Percentiles rank a stretch among this genome's conserved stretches.
Conservation (phyloP, 441 rosid species). For the Pelargonium myrrhifolium region DNA sequence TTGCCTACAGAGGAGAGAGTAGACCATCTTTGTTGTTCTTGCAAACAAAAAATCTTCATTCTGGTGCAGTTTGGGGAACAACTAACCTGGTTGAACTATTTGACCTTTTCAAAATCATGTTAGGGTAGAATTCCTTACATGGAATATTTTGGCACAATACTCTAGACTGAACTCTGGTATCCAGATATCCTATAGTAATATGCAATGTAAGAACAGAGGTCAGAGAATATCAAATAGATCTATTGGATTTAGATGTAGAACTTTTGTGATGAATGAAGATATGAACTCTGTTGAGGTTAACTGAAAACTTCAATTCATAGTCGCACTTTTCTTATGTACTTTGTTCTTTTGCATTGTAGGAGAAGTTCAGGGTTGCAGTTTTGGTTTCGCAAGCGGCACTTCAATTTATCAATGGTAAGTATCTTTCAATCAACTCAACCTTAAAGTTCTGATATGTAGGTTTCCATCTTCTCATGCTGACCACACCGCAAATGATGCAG, state of each 20-base stretch:
- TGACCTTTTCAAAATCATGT: not conserved
- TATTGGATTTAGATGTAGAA: not conserved
- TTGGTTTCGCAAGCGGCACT: slow-evolving; percentile 92
- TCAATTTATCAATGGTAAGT: slow-evolving; percentile 66
- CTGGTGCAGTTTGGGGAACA: too few species aligned
- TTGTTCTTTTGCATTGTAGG: slow-evolving; percentile 33
- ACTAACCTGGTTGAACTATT: not conserved
- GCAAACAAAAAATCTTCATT: too few species aligned
- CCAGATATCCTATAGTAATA: not conserved
- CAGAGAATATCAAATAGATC: too few species aligned
- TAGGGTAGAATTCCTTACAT: too few species aligned
- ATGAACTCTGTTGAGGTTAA: not conserved
- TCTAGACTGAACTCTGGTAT: not conserved
- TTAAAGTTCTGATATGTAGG: slow-evolving; percentile 2
- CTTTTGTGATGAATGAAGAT: not conserved
- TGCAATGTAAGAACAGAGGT: too few species aligned
- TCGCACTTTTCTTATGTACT: slow-evolving; percentile 7
- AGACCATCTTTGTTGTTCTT: too few species aligned
- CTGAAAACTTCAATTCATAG: not conserved
- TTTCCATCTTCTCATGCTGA: slow-evolving; percentile 21
- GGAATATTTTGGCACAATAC: too few species aligned
- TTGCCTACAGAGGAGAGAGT: too few species aligned
- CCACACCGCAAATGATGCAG: slow-evolving; percentile 30
- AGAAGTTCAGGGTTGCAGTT: slow-evolving; percentile 70
- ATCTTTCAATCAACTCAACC: slow-evolving; percentile 10